Percentiles rank a stretch among this genome's conserved stretches.
These are phyloP conservation scores for Cutaneotrichosporon curvatum DNA, from an alignment of 1,284 basidiomycete species.

Conservation along the genomic window DNA sequence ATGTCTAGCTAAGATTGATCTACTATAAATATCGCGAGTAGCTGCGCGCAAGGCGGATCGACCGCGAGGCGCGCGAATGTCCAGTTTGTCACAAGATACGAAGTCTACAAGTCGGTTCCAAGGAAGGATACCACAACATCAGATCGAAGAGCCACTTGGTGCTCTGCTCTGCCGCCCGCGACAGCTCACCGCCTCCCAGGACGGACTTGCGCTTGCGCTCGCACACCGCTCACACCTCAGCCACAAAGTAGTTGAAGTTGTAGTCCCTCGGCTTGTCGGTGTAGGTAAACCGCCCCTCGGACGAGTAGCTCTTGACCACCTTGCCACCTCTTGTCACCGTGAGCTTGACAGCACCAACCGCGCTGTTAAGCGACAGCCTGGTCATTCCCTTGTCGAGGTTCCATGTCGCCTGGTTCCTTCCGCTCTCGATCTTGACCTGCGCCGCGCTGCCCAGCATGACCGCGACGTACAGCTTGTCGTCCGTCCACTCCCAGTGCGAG, in stretches of 20 bases:
- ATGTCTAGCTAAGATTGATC: too few relatives aligned
- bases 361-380: conserved; percentile 33
- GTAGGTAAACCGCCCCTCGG: conserved; percentile 28
- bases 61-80: too few relatives aligned
- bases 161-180: too few relatives aligned
- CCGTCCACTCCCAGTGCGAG: conserved; percentile 10
- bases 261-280: conserved; percentile 31
- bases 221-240: background rate
- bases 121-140: too few relatives aligned
- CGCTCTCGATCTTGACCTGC: conserved; percentile 21
- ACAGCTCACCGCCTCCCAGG: too few relatives aligned
- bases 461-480: conserved; percentile 26
- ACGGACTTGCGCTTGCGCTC: background rate
- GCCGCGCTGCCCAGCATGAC: conserved; percentile 18
- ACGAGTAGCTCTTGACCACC: conserved; percentile 29
- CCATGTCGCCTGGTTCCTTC: conserved; percentile 25
- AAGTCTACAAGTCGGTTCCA: too few relatives aligned
- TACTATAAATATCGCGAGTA: too few relatives aligned
- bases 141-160: too few relatives aligned
- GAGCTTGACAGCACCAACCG: conserved; percentile 29
- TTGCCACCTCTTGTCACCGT: conserved; percentile 28
- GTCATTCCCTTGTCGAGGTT: conserved; percentile 30
- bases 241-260: conserved; percentile 43
- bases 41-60: too few relatives aligned
- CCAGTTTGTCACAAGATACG: too few relatives aligned